A percentile compares a stretch with the other conserved stretches of the same genome.
phyloP scores from a whole-genome alignment of 768 basidiomycete species.

The Mycena vulgaris region DNA sequence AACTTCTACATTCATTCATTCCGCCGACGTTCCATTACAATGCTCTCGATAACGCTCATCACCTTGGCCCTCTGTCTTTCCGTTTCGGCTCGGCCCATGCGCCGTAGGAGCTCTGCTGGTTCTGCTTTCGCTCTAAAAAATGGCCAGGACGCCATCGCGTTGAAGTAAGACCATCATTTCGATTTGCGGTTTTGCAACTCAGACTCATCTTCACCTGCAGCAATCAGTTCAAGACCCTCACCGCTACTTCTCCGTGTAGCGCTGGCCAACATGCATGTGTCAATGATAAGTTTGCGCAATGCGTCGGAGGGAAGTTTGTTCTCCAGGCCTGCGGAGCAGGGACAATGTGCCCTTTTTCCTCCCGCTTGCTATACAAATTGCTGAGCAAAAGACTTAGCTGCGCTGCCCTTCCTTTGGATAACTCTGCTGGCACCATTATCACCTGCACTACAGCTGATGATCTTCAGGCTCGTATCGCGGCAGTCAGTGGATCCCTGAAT shows the following conservation, averaged over 20 bases:
- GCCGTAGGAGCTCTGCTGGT: background rate
- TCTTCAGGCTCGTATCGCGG: background rate
- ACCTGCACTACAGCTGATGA: background rate
- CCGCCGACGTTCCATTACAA: background rate
- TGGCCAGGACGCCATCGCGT: background rate
- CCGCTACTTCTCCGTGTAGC: background rate
- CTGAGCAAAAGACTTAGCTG: background rate
- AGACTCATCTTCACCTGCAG: background rate
- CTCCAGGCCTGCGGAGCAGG: background rate
- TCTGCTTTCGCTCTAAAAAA: background rate
- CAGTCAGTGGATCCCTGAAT: background rate
- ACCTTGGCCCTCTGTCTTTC: background rate
- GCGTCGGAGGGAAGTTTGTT: background rate
- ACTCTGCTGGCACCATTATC: background rate
- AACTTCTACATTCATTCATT: background rate
- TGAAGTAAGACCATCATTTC: background rate
- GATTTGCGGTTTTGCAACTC: background rate
- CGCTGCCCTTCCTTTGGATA: background rate
- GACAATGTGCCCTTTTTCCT: background rate
- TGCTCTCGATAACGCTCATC: background rate
- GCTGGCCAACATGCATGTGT: background rate
- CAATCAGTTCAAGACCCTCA: background rate
- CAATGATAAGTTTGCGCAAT: background rate
- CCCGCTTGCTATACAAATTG: background rate
- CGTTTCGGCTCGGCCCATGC: background rate